These are phyloP conservation scores for Phytophthora foliorum DNA, from an alignment of 352 stramenopile species.

Conservation along the genomic window DNA sequence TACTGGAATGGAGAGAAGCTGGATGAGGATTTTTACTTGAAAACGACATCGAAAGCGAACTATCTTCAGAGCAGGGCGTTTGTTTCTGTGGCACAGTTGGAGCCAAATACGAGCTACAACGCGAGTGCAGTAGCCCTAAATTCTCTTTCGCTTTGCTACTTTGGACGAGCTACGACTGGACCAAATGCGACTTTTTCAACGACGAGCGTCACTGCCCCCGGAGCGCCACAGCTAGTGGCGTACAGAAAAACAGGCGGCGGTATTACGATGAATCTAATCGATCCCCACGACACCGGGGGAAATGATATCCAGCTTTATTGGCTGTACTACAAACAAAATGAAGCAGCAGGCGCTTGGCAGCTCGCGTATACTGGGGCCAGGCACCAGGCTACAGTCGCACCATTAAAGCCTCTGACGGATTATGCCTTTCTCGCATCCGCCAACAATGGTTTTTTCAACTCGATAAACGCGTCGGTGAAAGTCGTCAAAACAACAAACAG, in stretches of 20 bases:
- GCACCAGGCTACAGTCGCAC: conserved; percentile 45
- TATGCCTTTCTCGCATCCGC: conserved; percentile 57
- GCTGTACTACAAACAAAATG: conserved; percentile 51
- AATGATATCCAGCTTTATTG: conserved; percentile 44
- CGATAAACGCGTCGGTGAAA: conserved; percentile 48
- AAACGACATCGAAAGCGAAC: conserved; percentile 14
- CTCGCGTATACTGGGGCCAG: conserved; percentile 39
- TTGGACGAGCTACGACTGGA: conserved; percentile 38
- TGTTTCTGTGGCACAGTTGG: conserved; percentile 43
- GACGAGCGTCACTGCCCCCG: conserved; percentile 35
- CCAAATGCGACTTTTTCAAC: conserved; percentile 36
- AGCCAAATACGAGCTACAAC: conserved; percentile 39
- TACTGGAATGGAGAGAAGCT: conserved; percentile 43
- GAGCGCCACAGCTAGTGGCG: conserved; percentile 31
- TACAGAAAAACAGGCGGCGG: conserved; percentile 53
- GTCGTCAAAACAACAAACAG: conserved; percentile 44
- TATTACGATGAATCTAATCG: conserved; percentile 52
- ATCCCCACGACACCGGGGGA: conserved; percentile 62
- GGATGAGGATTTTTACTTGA: conserved; percentile 24
- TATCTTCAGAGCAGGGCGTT: conserved; percentile 38
- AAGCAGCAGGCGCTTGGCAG: conserved; percentile 35
- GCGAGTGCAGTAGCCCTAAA: conserved; percentile 52
- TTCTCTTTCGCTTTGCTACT: conserved; percentile 55
- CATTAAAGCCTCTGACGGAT: conserved; percentile 32
- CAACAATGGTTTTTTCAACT: conserved; percentile 58